A percentile compares a stretch with the other conserved stretches of the same genome.
phyloP scores from a whole-genome alignment of 495 filamentous ascomycete genomes.

The Podospora fimiseda region DNA sequence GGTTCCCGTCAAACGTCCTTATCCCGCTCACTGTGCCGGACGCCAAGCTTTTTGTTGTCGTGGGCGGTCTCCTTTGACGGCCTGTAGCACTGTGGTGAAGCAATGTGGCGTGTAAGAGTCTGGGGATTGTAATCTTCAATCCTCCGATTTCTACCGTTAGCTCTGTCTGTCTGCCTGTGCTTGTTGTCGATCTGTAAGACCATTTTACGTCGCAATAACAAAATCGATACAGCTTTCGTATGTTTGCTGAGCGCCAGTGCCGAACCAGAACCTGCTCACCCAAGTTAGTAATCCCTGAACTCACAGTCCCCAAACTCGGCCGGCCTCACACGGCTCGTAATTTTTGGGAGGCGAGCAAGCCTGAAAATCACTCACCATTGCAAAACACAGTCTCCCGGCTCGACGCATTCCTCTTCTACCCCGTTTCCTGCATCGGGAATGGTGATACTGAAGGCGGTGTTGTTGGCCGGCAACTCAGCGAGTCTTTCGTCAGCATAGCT shows the following conservation, averaged over 20 bases:
- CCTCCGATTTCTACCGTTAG: background rate
- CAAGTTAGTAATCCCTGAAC: background rate
- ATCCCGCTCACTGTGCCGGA: background rate
- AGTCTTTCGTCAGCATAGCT: slow-evolving; percentile 39
- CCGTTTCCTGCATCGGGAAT: slow-evolving; percentile 39
- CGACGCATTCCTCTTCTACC: background rate
- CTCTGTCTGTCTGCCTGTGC: background rate
- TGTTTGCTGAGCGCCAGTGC: background rate
- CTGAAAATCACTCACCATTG: slow-evolving; percentile 3
- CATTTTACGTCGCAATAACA: background rate
- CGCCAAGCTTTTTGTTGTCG: background rate
- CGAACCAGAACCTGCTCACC: background rate
- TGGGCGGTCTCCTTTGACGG: background rate
- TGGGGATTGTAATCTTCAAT: background rate
- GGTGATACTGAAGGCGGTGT: slow-evolving; percentile 59
- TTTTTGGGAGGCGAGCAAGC: no score
- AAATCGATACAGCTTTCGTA: slow-evolving; percentile 8
- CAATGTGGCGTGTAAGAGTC: background rate
- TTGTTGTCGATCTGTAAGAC: background rate
- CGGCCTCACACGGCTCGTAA: no score
- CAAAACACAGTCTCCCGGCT: slow-evolving; percentile 6
- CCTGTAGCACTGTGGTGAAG: background rate
- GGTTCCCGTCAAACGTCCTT: no score
- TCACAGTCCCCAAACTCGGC: no score
- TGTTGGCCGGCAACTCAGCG: slow-evolving; percentile 39